A percentile compares a stretch with the other conserved stretches of the same genome.
These are phyloP conservation scores for Domatiomyces catenatus DNA, from an alignment of 2,329 filamentous ascomycete species.

Conservation along the genomic window DNA sequence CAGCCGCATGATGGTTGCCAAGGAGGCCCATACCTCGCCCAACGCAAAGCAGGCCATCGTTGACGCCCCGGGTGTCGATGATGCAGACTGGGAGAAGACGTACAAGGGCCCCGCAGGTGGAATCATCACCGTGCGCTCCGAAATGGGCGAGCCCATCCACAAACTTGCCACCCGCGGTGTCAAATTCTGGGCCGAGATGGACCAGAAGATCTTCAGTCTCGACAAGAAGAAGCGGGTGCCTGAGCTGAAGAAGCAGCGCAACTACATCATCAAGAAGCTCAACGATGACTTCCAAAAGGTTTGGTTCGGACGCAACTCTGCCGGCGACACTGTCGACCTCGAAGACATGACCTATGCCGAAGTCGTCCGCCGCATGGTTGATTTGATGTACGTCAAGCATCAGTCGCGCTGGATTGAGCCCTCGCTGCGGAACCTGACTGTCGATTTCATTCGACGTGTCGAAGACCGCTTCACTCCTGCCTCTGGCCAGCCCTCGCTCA, in stretches of 20 bases:
- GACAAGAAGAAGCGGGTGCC: slow-evolving; percentile 86
- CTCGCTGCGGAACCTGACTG: slow-evolving; percentile 67
- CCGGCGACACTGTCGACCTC: slow-evolving; percentile 66
- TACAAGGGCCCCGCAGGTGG: slow-evolving; percentile 85
- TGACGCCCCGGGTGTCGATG: slow-evolving; percentile 67
- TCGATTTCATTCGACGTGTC: slow-evolving; percentile 89
- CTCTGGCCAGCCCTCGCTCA: slow-evolving; percentile 57
- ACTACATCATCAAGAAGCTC: slow-evolving; percentile 87
- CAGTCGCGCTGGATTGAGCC: slow-evolving; percentile 83
- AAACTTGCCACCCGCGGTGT: slow-evolving; percentile 96
- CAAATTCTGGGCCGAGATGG: slow-evolving; percentile 96
- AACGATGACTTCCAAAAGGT: slow-evolving; percentile 96
- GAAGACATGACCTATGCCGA: slow-evolving; percentile 94
- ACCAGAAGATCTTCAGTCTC: slow-evolving; percentile 90
- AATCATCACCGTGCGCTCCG: slow-evolving; percentile 88
- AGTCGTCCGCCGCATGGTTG: slow-evolving; percentile 71
- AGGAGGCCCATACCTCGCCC: slow-evolving; percentile 77
- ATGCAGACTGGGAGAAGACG: slow-evolving; percentile 77
- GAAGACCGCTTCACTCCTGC: slow-evolving; percentile 85
- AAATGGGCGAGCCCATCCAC: slow-evolving; percentile 99
- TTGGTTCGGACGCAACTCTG: slow-evolving; percentile 80
- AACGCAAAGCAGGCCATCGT: slow-evolving; percentile 82
- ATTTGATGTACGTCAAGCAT: slow-evolving; percentile 82
- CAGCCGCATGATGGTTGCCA: slow-evolving; percentile 87
- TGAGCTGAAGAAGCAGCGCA: slow-evolving; percentile 73